These are phyloP conservation scores for Nemania diffusa DNA, from an alignment of 2,329 filamentous ascomycete species.

Conservation along the genomic window DNA sequence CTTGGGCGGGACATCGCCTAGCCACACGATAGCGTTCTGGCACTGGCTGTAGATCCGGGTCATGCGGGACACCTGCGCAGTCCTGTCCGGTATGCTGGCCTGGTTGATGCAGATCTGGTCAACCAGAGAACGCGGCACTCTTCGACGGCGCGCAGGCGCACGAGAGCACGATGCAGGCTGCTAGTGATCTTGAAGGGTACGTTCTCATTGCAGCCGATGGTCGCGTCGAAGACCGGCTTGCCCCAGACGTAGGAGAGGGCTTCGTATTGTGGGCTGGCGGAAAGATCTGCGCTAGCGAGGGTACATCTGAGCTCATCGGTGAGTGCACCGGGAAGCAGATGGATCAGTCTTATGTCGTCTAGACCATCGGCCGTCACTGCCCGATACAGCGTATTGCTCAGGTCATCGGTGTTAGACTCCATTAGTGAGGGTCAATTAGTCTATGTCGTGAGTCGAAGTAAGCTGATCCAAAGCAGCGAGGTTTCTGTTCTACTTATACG, in stretches of 20 bases:
- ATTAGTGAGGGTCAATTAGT: not conserved
- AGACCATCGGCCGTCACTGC: constrained; percentile 23
- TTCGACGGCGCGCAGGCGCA: constrained; percentile 26
- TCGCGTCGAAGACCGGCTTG: constrained; percentile 21
- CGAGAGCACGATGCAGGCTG: constrained; percentile 22
- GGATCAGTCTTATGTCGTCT: constrained; percentile 25
- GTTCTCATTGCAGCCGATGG: constrained; percentile 25
- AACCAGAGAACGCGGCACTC: constrained; percentile 20
- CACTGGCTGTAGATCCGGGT: constrained; percentile 25
- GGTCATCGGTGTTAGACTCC: constrained; percentile 20
- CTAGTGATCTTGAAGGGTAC: constrained; percentile 26
- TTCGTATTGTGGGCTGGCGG: constrained; percentile 21
- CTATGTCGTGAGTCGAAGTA: not conserved
- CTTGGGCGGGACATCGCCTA: constrained; percentile 23
- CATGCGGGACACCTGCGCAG: constrained; percentile 24
- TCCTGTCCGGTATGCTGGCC: constrained; percentile 15
- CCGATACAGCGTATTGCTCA: constrained; percentile 23
- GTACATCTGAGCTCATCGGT: constrained; percentile 27
- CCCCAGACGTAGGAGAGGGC: constrained; percentile 31
- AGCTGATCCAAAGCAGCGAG: not conserved
- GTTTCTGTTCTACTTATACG: not conserved
- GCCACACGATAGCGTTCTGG: constrained; percentile 27
- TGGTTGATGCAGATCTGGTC: constrained; percentile 24
- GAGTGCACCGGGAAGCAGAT: constrained; percentile 22
- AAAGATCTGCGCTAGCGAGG: constrained; percentile 24